Percentiles rank a stretch among this genome's conserved stretches.
phyloP scores from a whole-genome alignment of 306 rosid genomes.

The Quercus rubra region DNA sequence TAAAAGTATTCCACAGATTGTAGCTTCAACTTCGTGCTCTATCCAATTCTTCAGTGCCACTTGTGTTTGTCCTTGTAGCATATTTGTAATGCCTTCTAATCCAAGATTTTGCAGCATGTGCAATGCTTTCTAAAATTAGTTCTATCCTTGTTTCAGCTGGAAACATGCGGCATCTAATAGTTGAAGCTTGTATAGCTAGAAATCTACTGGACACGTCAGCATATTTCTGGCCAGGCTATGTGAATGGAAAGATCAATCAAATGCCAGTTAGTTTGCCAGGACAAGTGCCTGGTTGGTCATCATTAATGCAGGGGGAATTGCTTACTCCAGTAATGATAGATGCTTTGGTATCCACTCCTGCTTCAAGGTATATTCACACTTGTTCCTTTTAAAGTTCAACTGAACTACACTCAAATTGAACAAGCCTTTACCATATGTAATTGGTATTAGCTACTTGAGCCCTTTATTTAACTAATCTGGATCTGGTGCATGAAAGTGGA shows the following conservation, averaged over 20 bases:
- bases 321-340: conserved; percentile 61
- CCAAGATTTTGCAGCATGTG: neutral
- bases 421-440: neutral
- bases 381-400: neutral
- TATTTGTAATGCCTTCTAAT: neutral
- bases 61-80: neutral
- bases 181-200: conserved; percentile 94
- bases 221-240: conserved; percentile 93
- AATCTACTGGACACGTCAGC: conserved; percentile 82
- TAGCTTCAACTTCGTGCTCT: neutral
- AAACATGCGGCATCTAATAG: conserved; percentile 89
- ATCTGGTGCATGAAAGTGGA: neutral
- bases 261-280: conserved; percentile 69
- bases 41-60: neutral
- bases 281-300: conserved; percentile 82
- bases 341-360: conserved; percentile 80
- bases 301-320: conserved; percentile 77
- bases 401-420: neutral
- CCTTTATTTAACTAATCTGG: neutral
- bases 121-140: neutral
- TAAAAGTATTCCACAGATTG: neutral
- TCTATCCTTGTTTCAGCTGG: conserved; percentile 64
- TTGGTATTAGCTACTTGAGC: neutral
- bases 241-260: conserved; percentile 60
- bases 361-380: conserved; percentile 71